Percentiles rank a stretch among this genome's conserved stretches.
phyloP scores from a whole-genome alignment of 176 grass and related monocot genomes.

The Paspalum vaginatum region DNA sequence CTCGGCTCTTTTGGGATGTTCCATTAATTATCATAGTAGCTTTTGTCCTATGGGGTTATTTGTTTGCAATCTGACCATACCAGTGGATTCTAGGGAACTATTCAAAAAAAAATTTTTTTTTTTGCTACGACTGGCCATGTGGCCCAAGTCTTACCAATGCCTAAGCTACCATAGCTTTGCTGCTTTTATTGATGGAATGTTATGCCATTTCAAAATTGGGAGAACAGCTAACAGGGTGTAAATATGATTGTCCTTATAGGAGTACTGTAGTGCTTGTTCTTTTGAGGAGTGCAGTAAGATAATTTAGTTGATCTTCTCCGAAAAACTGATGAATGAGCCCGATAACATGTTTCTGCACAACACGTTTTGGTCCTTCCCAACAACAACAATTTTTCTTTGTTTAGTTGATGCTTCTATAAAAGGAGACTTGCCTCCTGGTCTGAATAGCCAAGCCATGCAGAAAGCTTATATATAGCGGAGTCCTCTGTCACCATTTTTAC shows the following conservation, averaged over 20 bases:
- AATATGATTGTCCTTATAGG: neutral
- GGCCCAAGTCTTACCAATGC: neutral
- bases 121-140: neutral
- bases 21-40: conserved; percentile 22
- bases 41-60: conserved; percentile 12
- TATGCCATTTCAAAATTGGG: neutral
- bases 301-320: neutral
- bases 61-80: neutral
- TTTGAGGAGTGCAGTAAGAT: neutral
- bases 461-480: conserved; percentile 20
- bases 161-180: neutral
- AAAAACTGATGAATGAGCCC: conserved; percentile 1
- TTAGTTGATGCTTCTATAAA: neutral
- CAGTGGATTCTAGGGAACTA: neutral
- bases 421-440: neutral
- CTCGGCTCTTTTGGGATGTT: neutral
- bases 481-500: conserved; percentile 1
- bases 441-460: conserved; percentile 7
- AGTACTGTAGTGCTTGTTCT: neutral
- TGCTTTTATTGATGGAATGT: neutral
- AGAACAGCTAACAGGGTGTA: neutral
- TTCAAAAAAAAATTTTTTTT: neutral
- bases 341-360: neutral
- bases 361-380: neutral
- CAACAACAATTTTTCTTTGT: neutral